Conservation (phyloP, 495 filamentous ascomycete species). For the Oleoguttula mirabilis region DNA sequence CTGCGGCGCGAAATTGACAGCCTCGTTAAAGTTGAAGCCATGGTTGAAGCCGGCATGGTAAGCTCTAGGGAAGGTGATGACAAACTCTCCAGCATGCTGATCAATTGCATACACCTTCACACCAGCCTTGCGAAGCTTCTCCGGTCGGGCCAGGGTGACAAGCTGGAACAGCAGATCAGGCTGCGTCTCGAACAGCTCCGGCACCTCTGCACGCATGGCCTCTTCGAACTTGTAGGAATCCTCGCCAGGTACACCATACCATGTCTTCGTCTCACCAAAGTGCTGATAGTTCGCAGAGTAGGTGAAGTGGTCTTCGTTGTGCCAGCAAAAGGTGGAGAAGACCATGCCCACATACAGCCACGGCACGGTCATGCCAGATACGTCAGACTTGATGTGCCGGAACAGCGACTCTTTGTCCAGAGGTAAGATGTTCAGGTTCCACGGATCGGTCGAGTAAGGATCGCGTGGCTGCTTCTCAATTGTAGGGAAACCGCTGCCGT, state of each 20-base stretch:
- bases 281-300: conserved; percentile 99
- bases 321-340: conserved; percentile 99
- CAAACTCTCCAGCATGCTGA: conserved; percentile 89
- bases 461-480: conserved; percentile 82
- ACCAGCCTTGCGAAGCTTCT: conserved; percentile 88
- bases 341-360: conserved; percentile 99
- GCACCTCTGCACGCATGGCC: conserved; percentile 89
- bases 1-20: conserved; percentile 92
- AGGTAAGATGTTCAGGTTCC: conserved; percentile 93
- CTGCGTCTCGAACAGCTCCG: conserved; percentile 93
- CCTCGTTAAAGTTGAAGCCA: conserved; percentile 95
- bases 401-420: conserved; percentile 87
- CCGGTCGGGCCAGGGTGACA: conserved; percentile 84
- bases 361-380: conserved; percentile 99
- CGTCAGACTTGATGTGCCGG: conserved; percentile 92
- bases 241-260: conserved; percentile 93
- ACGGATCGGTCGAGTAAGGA: conserved; percentile 74
- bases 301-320: conserved; percentile 95
- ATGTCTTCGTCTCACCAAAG: conserved; percentile 96
- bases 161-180: conserved; percentile 95
- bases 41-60: conserved; percentile 44
- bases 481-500: conserved; percentile 95
- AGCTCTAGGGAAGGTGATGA: conserved; percentile 54
- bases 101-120: conserved; percentile 87
- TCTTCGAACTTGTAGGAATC: conserved; percentile 90